Evolutionary conservation across 805 yeast species (phyloP), one percentile per base, ranked within the genome.

Genomic region (Lipomyces anomalus): DNA sequence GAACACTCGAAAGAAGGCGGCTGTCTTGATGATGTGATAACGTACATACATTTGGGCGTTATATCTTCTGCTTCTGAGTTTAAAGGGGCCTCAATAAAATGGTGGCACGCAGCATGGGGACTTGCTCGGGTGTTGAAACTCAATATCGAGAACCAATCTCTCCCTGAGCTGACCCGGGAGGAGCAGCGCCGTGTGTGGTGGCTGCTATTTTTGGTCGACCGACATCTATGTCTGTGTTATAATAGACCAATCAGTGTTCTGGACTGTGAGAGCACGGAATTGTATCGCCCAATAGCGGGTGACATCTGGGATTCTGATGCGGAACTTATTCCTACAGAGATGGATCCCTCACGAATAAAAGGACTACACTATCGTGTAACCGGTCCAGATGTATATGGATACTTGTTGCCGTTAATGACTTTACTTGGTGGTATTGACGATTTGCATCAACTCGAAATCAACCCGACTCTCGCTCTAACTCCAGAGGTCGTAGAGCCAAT

Each of bases 121-220:
- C 46, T 61, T 29, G 65, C 65, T 6, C 52, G 61, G 13, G 64
- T 62, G 42, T 46, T 61, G 43, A 60, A 62, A 32, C 49, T 61
- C 7, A 61, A 62, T 47, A 47, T 45, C 9, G 65, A 62, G 20
- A 48, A 37, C 2, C 22, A 35, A 45, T 49, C 48, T 6, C 49
- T 49, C 17, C 21, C 52, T 4, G 56, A 65, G 38, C 70, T 66
- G 39, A 23, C 45, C 1, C 57, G 63, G 23, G 74, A 69, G 42
- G 74, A 69, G 44, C 57, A 62, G 41, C 56, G 71, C 21, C 58
- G 74, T 20, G 59, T 63, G 1, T 69, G 72, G 72, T 68, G 73
- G 72, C 60, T 65, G 6, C 50, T 69, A 2, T 69, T 67, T 44
- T 52, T 66, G 26, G 53, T 69, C n/a, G 74, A 69, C 49, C 57